Evolutionary conservation across 2,329 filamentous ascomycete genomes (phyloP), one percentile per base, ranked within the genome.

Genomic region (Fusarium pseudograminearum): DNA sequence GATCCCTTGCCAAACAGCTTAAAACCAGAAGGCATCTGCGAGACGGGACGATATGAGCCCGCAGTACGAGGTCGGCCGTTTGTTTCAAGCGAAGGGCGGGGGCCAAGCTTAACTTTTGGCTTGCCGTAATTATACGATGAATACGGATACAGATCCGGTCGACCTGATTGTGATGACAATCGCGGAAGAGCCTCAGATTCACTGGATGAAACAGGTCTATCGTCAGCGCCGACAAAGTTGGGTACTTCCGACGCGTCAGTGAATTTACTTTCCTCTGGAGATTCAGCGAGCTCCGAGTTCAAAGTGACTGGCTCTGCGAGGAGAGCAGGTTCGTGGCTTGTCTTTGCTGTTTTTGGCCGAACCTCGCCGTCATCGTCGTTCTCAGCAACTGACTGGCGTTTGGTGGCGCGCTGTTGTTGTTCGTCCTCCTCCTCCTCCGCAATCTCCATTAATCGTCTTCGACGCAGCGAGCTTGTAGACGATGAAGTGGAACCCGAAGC

Each of bases 341-440:
- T 76, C 36, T 76, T 72, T 28, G 77, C 68, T 7, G 74, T 67
- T 36, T 75, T 66, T 14, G 75, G 68, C 24, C 72, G 65, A 20
- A 75, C 73, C 31, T 74, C 71, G 34, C 74, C 73, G 48, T 80
- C 78, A 73, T 87, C 80, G 38, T 80, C 79, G 73, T 87, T 81
- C 75, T 86, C 83, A 22, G 85, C 82, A 10, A 86, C 79, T 3
- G 86, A 89, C 74, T 90, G 84, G 57, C 88, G 83, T 74, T 89
- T 90, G 42, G 81, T 82, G 30, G 88, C 83, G n/a, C 78, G 78
- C 68, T 87, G 80, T 63, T 90, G 80, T 62, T 85, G 80, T 65
- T 90, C 89, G 74, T 97, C 94, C 76, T 97, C 93, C 56, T 91
- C 92, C 81, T 96, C 93, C 80, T 98, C 96, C n/a, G 91, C 90